These are phyloP conservation scores for Phytophthora agathidicida DNA, from an alignment of 352 stramenopile species.

Conservation along the genomic window DNA sequence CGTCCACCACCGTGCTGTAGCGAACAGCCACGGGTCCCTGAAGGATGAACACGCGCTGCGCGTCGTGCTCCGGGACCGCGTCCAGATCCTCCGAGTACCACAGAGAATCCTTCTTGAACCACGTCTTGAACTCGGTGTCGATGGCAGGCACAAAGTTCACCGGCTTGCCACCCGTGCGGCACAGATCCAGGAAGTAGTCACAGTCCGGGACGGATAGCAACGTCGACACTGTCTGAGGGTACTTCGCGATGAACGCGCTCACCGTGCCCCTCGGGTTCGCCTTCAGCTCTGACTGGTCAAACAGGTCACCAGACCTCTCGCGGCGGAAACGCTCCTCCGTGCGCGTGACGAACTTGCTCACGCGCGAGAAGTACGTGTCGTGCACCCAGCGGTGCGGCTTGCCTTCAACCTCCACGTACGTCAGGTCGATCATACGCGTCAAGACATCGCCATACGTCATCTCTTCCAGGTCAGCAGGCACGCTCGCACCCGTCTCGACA, in stretches of 20 bases:
- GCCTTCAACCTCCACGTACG: constrained; percentile 63
- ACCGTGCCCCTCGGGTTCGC: constrained; percentile 51
- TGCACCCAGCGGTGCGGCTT: constrained; percentile 81
- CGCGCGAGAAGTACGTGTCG: constrained; percentile 67
- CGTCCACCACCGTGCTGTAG: constrained; percentile 76
- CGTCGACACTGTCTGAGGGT: constrained; percentile 55
- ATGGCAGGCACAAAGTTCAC: constrained; percentile 89
- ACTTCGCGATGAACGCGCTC: constrained; percentile 54
- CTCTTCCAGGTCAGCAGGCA: constrained; percentile 69
- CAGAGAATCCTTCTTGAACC: constrained; percentile 92
- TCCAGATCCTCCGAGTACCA: constrained; percentile 92
- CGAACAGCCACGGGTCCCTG: constrained; percentile 83
- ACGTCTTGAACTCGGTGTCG: constrained; percentile 82
- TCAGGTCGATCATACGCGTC: constrained; percentile 76
- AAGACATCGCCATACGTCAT: constrained; percentile 90
- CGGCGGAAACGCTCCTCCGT: constrained; percentile 72
- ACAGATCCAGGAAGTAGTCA: constrained; percentile 86
- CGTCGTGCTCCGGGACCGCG: constrained; percentile 74
- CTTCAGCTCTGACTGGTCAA: constrained; percentile 53
- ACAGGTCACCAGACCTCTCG: constrained; percentile 30
- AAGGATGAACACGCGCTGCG: constrained; percentile 85
- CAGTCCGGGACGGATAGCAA: constrained; percentile 76
- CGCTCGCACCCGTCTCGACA: constrained; percentile 37
- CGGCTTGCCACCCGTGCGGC: constrained; percentile 81
- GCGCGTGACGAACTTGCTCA: constrained; percentile 75